Percentiles rank a stretch among this genome's conserved stretches.
These are phyloP conservation scores for Dactylonectria macrodidyma DNA, from an alignment of 2,329 filamentous ascomycete genomes.

Conservation along the genomic window DNA sequence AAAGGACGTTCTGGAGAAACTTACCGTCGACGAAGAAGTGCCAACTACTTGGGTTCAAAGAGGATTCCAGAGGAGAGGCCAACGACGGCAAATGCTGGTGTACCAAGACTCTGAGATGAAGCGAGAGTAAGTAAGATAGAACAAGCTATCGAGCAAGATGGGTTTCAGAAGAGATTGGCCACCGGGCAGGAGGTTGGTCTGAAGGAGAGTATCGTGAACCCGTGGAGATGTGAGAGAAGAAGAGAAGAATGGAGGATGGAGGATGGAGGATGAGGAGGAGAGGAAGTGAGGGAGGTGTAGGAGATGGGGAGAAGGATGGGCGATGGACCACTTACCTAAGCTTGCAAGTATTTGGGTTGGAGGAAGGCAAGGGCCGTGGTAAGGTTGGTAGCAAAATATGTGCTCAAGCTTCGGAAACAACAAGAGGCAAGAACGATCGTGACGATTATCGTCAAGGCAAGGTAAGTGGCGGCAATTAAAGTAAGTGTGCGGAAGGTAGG, in stretches of 20 bases:
- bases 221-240: constrained; percentile 63
- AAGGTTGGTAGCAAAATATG: constrained; percentile 14
- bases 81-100: constrained; percentile 59
- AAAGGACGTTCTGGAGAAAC: constrained; percentile 19
- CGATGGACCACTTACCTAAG: constrained; percentile 41
- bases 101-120: constrained; percentile 69
- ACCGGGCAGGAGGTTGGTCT: constrained; percentile 45
- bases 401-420: constrained; percentile 20
- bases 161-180: constrained; percentile 53
- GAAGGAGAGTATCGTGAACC: constrained; percentile 60
- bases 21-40: constrained; percentile 49
- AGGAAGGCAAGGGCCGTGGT: constrained; percentile 26
- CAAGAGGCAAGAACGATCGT: constrained; percentile 23
- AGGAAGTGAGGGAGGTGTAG: constrained; percentile 22
- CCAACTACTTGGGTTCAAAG: constrained; percentile 49
- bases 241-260: constrained; percentile 39
- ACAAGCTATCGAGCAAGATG: constrained; percentile 73
- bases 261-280: constrained; percentile 15
- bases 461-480: constrained; percentile 8
- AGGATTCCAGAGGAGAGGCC: constrained; percentile 48
- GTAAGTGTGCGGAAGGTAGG: constrained; percentile 6
- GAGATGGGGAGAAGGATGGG: constrained; percentile 20
- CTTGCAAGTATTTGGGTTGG: constrained; percentile 31
- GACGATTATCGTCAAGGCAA: constrained; percentile 8
- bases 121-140: constrained; percentile 73